These are phyloP conservation scores for Bidens hawaiensis DNA, from an alignment of 140 eudicot genomes.

Conservation along the genomic window DNA sequence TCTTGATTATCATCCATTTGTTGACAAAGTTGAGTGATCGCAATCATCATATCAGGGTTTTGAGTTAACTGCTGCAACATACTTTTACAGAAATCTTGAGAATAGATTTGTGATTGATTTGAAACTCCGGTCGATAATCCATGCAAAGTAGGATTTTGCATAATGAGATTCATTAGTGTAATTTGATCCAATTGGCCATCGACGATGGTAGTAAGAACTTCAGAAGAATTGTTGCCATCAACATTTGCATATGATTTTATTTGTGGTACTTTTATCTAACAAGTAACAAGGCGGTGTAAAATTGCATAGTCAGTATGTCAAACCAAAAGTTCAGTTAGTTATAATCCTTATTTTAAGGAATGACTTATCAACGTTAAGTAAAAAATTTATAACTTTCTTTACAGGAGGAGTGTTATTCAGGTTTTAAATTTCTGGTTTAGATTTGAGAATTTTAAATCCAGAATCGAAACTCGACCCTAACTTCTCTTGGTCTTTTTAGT, in stretches of 20 bases:
- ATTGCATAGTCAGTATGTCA: neutral
- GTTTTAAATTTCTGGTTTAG: too few species aligned
- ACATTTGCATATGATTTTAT: conserved; percentile 21
- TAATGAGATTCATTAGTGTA: conserved; percentile 50
- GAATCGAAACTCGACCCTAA: too few species aligned
- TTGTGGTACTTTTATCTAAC: conserved; percentile 40
- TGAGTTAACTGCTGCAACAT: conserved; percentile 70
- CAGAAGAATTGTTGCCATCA: conserved; percentile 11
- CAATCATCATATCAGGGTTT: conserved; percentile 65
- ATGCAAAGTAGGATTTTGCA: conserved; percentile 58
- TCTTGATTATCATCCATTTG: conserved; percentile 55
- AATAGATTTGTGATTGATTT: conserved; percentile 57
- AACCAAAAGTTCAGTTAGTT: too few species aligned
- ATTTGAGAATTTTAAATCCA: too few species aligned
- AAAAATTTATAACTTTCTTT: too few species aligned
- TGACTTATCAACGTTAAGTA: too few species aligned
- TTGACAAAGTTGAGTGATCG: conserved; percentile 71
- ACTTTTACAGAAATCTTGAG: conserved; percentile 61
- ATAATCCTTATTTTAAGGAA: too few species aligned
- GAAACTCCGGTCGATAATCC: conserved; percentile 60
- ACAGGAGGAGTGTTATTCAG: too few species aligned
- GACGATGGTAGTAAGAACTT: conserved; percentile 12
- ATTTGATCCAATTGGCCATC: conserved; percentile 42
- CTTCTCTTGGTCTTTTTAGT: too few species aligned
- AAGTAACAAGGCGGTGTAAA: neutral